phyloP scores from a whole-genome alignment of 805 yeast species.

The Wickerhamiella brachini region DNA sequence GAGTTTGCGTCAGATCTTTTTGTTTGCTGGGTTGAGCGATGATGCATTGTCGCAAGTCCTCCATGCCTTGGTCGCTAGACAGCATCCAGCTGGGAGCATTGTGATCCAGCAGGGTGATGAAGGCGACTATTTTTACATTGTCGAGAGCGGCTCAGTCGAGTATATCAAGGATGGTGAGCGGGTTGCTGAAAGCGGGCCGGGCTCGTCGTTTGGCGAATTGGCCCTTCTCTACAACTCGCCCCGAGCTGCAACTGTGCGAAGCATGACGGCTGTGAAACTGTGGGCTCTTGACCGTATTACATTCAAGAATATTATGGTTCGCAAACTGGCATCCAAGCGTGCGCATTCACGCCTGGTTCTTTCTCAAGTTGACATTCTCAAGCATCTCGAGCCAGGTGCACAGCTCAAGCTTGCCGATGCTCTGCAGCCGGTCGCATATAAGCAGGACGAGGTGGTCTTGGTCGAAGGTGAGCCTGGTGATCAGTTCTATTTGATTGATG shows the following conservation, averaged over 20 bases:
- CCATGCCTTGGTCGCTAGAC: slow-evolving; percentile 68
- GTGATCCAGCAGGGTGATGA: slow-evolving; percentile 86
- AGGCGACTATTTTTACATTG: slow-evolving; percentile 82
- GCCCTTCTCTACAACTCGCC: slow-evolving; percentile 97
- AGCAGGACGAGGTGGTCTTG: slow-evolving; percentile 61
- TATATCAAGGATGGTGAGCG: slow-evolving; percentile 56
- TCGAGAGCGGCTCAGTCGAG: slow-evolving; percentile 75
- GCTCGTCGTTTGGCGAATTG: slow-evolving; percentile 89
- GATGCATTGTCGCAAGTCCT: slow-evolving; percentile 66
- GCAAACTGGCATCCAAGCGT: slow-evolving; percentile 83
- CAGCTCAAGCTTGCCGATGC: slow-evolving; percentile 93
- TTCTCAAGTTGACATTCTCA: slow-evolving; percentile 71
- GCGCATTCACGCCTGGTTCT: slow-evolving; percentile 79
- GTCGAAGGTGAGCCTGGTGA: slow-evolving; percentile 79
- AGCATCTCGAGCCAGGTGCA: slow-evolving; percentile 60
- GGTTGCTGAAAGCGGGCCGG: slow-evolving; percentile 67
- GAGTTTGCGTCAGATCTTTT: slow-evolving; percentile 65
- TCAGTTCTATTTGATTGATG: slow-evolving; percentile 58
- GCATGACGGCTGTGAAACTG: slow-evolving; percentile 53
- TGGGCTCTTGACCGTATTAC: slow-evolving; percentile 94
- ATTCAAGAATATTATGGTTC: slow-evolving; percentile 80
- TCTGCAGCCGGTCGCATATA: slow-evolving; percentile 59
- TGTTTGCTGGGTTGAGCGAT: slow-evolving; percentile 71
- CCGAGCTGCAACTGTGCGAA: slow-evolving; percentile 87
- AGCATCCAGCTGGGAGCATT: slow-evolving; percentile 41